Base-by-base conservation (phyloP, 768 basidiomycete genomes). In the Tylopilus rubrobrunneus region DNA sequence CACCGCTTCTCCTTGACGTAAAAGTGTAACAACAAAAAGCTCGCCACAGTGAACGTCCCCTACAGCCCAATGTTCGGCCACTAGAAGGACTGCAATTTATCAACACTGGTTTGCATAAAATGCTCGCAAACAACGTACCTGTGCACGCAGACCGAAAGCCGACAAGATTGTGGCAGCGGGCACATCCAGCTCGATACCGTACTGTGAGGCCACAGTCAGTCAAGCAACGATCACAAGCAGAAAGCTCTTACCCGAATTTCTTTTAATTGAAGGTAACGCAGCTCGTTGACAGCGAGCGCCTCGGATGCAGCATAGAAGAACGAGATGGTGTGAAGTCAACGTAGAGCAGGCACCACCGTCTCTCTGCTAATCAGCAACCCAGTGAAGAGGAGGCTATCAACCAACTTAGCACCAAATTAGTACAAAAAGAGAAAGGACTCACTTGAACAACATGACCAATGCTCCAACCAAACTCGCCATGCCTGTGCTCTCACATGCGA, bases 241-340 rank as follows among this genome's bases (percentile, higher is more conserved):
- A 43, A n/a, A 25, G 34, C 34, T 60, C 84, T 52, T 51, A 92
- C 91, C 78, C 89, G 91, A 59, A 86, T 81, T 66, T 99, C 92
- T 68, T 92, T 92, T 34, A 99, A 75, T 65, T 94, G 91, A 28
- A 98, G 74, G 71, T 97, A 98, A 47, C 95, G 79, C 53, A 99
- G 76, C 70, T 99, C 97, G 67, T 98, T 99, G 53, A 99, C 97
- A n/a, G 95, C 86, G 37, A 99, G 79, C 1, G 91, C 95, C 73
- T 99, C 97, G 61, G 94, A 98, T 0, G 92, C 97, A 23, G 97
- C 96, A 73, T 99, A 96, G 86, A 97, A 99, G 79, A 98, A 98
- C 6, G 94, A 97, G 7, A 91, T 65, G 0, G 88, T 93, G 66
- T 94, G 89, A 55, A 99, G 73, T 89, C 92, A 97, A 53, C 81